Evolutionary conservation across 371 early-diverging fungal species (phyloP).

Genomic region (Sanchytrium tribonematis): DNA sequence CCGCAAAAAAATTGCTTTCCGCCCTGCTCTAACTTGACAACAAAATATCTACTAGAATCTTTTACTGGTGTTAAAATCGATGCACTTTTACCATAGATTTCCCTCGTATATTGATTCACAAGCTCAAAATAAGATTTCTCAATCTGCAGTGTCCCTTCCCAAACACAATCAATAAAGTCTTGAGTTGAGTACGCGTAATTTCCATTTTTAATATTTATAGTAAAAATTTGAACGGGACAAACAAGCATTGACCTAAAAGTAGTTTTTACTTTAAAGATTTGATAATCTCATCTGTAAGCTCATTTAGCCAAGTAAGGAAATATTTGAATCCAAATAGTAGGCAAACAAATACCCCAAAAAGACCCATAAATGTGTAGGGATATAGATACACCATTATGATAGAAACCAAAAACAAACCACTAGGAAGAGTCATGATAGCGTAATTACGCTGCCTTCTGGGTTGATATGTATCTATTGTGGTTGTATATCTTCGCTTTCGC

Average conservation of each 20-base stretch:
- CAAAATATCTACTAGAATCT: neutral
- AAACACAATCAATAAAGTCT: neutral
- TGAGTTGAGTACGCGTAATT: neutral
- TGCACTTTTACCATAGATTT: neutral
- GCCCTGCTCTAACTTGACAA: neutral
- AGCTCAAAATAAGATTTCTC: neutral
- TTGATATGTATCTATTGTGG: neutral
- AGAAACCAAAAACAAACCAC: neutral
- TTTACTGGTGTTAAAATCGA: neutral
- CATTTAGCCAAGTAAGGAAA: neutral
- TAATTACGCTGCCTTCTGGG: neutral
- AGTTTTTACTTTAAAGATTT: neutral
- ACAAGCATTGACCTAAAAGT: neutral
- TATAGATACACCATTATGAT: neutral
- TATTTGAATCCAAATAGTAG: neutral
- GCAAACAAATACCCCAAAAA: neutral
- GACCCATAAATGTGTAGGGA: neutral
- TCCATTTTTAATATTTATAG: neutral
- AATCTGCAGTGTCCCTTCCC: neutral
- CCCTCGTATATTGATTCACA: neutral
- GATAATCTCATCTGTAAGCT: neutral
- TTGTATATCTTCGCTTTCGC: neutral
- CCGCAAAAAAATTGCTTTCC: conserved; percentile 1
- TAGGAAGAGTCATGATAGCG: neutral
- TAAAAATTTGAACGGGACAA: neutral